Conservation (phyloP, 768 basidiomycete genomes). For the Pluteus cervinus region DNA sequence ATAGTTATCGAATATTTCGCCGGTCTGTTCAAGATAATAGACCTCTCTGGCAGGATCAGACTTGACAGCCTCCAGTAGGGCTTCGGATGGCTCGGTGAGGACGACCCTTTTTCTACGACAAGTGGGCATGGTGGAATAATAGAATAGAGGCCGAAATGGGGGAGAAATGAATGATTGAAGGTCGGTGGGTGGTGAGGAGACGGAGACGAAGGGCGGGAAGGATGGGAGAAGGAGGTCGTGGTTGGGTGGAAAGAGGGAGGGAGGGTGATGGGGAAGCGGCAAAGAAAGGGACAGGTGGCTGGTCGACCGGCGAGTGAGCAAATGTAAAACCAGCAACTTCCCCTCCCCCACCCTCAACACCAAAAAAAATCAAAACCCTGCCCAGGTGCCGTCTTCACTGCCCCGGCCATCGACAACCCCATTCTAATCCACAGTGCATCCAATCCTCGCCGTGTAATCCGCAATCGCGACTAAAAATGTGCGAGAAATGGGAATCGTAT, state of each 20-base stretch:
- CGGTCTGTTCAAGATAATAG: conserved; percentile 90
- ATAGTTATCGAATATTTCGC: conserved; percentile 95
- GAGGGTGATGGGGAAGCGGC: conserved; percentile 46
- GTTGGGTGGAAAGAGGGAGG: conserved; percentile 37
- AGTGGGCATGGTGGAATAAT: conserved; percentile 59
- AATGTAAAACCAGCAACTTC: conserved; percentile 1
- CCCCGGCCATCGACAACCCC: too few species aligned
- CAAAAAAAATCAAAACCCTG: too few species aligned
- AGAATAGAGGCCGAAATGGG: conserved; percentile 14
- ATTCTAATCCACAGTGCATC: too few species aligned
- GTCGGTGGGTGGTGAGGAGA: conserved; percentile 10
- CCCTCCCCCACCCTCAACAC: conserved; percentile 1
- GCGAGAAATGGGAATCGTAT: too few species aligned
- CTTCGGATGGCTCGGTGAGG: conserved; percentile 73
- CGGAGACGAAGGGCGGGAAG: conserved; percentile 16
- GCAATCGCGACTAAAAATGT: too few species aligned
- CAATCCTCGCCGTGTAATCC: too few species aligned
- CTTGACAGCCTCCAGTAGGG: conserved; percentile 60
- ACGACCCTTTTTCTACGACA: conserved; percentile 88
- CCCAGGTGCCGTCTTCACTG: too few species aligned
- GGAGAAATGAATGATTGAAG: conserved; percentile 12
- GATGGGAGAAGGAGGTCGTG: conserved; percentile 31
- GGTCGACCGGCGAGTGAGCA: conserved; percentile 47
- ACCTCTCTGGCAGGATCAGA: conserved; percentile 68
- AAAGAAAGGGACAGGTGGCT: conserved; percentile 62